Percentiles rank a stretch among this genome's conserved stretches.
Evolutionary conservation across 768 basidiomycete genomes (phyloP).

Genomic region (Lactarius quietus): DNA sequence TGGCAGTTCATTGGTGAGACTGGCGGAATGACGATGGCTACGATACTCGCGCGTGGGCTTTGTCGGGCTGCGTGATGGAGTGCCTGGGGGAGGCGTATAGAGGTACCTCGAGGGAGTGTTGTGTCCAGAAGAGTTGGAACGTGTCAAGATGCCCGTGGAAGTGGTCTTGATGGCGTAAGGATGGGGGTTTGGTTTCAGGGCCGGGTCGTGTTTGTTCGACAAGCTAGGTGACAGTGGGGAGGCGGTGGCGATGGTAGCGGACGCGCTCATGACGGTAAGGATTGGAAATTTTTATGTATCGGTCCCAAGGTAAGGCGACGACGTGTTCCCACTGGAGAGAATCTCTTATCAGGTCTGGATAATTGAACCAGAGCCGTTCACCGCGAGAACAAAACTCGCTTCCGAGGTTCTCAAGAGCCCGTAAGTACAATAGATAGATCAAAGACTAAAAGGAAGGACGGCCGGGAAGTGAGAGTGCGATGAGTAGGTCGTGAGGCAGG

Average conservation of each 20-base stretch:
- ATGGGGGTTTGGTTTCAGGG: conserved; percentile 58
- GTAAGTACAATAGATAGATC: neutral
- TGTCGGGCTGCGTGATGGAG: conserved; percentile 27
- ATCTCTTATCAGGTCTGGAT: neutral
- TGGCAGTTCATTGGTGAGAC: conserved; percentile 40
- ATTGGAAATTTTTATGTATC: neutral
- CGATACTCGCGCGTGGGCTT: conserved; percentile 29
- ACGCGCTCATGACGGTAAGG: neutral
- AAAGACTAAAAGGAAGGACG: neutral
- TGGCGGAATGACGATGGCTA: conserved; percentile 47
- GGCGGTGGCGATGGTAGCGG: neutral
- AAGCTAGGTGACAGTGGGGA: no score
- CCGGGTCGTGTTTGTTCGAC: conserved; percentile 27
- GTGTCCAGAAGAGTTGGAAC: conserved; percentile 54
- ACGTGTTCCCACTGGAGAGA: neutral
- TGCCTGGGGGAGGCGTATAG: conserved; percentile 47
- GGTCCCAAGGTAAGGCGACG: neutral
- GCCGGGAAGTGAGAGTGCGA: neutral
- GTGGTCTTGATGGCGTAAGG: conserved; percentile 83
- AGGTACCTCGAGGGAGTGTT: conserved; percentile 38
- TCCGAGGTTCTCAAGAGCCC: neutral
- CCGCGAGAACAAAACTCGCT: neutral
- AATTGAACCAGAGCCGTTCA: neutral
- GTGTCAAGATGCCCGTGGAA: conserved; percentile 63
- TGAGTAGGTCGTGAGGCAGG: neutral